Conservation (phyloP, 108 stramenopile species). For the Nannochloropsis granulata region DNA sequence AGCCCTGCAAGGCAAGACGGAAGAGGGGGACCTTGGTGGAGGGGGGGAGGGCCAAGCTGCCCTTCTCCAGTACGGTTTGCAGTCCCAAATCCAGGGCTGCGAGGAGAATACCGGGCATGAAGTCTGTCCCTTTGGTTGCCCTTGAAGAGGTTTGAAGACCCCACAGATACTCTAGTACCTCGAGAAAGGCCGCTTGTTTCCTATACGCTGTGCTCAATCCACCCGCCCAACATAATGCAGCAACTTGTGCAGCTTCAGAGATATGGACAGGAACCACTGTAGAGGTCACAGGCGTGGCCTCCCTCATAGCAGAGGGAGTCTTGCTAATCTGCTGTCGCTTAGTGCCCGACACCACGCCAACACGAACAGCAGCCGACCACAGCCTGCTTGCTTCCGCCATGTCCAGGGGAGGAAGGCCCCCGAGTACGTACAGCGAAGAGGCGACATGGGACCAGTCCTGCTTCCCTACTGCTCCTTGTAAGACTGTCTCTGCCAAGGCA, state of each 20-base stretch:
- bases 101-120: background rate
- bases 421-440: background rate
- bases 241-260: background rate
- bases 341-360: background rate
- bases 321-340: too few relatives aligned
- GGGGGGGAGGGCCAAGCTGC: background rate
- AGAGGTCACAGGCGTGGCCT: too few relatives aligned
- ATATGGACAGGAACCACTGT: background rate
- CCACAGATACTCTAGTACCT: background rate
- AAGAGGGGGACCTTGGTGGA: background rate
- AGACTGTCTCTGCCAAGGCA: background rate
- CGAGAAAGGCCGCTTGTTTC: background rate
- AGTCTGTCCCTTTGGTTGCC: too few relatives aligned
- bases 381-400: background rate
- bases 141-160: too few relatives aligned
- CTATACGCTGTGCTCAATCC: background rate
- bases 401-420: background rate
- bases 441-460: background rate
- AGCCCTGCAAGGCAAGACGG: background rate
- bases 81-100: background rate
- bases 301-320: too few relatives aligned
- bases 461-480: background rate
- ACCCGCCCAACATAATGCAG: background rate
- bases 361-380: background rate
- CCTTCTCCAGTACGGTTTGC: background rate